Conservation (phyloP, 371 early-diverging fungal genomes). For the Mortierella sp. region DNA sequence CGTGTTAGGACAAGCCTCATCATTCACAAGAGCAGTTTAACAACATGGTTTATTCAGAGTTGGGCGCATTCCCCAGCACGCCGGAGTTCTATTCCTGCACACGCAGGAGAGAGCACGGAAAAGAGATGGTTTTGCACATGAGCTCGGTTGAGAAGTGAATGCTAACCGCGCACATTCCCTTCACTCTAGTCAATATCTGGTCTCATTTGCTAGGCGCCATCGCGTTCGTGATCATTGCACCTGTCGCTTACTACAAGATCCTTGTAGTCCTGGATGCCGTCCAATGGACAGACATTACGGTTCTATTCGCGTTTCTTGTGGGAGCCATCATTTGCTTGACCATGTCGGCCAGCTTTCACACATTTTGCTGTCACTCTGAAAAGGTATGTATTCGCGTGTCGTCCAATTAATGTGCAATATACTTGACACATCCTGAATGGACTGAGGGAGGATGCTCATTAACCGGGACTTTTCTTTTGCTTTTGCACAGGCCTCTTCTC, state of each 20-base stretch:
- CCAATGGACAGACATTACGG: conserved; percentile 68
- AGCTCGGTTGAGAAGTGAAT: not conserved
- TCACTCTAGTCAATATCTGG: conserved; percentile 81
- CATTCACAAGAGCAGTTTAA: no score
- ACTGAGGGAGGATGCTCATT: no score
- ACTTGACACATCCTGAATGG: no score
- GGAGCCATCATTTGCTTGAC: conserved; percentile 86
- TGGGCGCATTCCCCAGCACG: not conserved
- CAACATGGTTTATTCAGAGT: no score
- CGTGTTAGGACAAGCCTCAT: no score
- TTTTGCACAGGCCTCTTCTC: conserved; percentile 20
- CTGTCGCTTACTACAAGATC: conserved; percentile 60
- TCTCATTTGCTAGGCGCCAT: conserved; percentile 86
- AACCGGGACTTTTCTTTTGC: not conserved
- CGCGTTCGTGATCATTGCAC: conserved; percentile 70
- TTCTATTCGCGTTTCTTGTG: conserved; percentile 74
- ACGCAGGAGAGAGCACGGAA: not conserved
- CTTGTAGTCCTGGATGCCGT: conserved; percentile 59
- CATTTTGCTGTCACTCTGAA: conserved; percentile 88
- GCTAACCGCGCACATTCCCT: not conserved
- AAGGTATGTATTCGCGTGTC: no score
- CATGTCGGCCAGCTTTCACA: conserved; percentile 87
- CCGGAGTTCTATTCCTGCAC: not conserved
- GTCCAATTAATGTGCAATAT: no score
- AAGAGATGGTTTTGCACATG: not conserved